phyloP scores from a whole-genome alignment of 306 rosid genomes.

The Pyrus bretschneideri region DNA sequence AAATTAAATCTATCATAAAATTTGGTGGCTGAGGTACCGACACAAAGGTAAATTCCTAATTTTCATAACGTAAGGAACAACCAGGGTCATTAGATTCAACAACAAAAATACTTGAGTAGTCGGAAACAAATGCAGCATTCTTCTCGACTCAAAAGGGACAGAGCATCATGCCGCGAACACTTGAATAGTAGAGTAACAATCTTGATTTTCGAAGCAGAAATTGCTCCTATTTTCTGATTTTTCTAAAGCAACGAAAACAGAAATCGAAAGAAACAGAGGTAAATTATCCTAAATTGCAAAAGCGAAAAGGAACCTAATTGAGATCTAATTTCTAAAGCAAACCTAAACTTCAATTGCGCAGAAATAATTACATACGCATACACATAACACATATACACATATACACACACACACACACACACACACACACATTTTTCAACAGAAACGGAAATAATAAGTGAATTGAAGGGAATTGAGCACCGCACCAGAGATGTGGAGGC shows the following conservation, averaged over 20 bases:
- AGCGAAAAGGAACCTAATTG: background rate
- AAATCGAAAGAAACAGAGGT: background rate
- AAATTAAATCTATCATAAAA: background rate
- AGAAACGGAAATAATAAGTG: background rate
- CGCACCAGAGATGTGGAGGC: constrained; percentile 43
- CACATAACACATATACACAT: background rate
- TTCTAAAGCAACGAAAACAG: background rate
- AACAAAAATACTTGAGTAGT: background rate
- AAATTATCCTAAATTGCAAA: background rate
- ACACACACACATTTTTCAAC: background rate
- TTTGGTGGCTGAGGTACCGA: background rate
- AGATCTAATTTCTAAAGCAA: background rate
- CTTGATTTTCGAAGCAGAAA: background rate
- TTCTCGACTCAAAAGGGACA: background rate
- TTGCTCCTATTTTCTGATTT: background rate
- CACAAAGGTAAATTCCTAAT: background rate
- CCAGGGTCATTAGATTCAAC: background rate
- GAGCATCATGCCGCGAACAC: background rate
- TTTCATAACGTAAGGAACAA: background rate
- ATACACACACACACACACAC: no score
- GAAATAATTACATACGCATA: background rate
- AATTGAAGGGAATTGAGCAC: constrained; percentile 9
- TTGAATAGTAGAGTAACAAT: background rate
- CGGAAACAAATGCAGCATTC: background rate
- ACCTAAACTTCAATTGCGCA: background rate